Conservation (phyloP, 2,329 filamentous ascomycete species). For the Biscogniauxia marginata region DNA sequence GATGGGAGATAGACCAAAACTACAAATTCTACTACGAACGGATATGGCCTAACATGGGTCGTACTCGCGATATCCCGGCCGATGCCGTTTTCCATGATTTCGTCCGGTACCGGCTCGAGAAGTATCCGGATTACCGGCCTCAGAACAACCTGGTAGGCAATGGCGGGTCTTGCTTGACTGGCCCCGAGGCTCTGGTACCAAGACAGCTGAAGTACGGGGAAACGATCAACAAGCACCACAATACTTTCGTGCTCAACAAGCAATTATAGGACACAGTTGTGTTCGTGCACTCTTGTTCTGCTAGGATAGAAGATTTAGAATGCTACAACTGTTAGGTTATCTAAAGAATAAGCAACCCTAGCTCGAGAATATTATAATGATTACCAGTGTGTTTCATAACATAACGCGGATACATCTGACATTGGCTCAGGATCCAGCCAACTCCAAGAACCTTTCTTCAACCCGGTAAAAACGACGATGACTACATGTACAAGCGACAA, state of each 20-base stretch:
- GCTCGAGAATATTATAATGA: too few relatives aligned
- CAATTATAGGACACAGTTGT: background rate
- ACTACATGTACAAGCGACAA: too few relatives aligned
- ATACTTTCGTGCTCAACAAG: slow-evolving; percentile 8
- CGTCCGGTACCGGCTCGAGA: slow-evolving; percentile 33
- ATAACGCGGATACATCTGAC: too few relatives aligned
- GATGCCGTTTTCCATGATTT: slow-evolving; percentile 41
- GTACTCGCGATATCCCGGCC: slow-evolving; percentile 38
- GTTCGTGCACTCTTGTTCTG: too few relatives aligned
- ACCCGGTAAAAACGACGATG: too few relatives aligned
- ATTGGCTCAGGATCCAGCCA: too few relatives aligned
- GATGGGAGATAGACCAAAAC: slow-evolving; percentile 38
- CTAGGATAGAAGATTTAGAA: too few relatives aligned
- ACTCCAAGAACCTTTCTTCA: too few relatives aligned
- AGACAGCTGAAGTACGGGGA: slow-evolving; percentile 4
- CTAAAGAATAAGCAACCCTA: too few relatives aligned
- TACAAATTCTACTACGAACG: slow-evolving; percentile 36
- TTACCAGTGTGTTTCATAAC: too few relatives aligned
- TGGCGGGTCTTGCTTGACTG: slow-evolving; percentile 32
- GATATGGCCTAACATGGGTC: slow-evolving; percentile 39
- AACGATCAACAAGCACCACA: slow-evolving; percentile 6
- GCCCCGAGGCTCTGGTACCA: slow-evolving; percentile 11
- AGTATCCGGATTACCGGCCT: slow-evolving; percentile 30
- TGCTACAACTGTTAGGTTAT: too few relatives aligned
- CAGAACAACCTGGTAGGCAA: slow-evolving; percentile 35